These are phyloP conservation scores for Pythium utonaiense DNA, from an alignment of 352 stramenopile species.

Conservation along the genomic window DNA sequence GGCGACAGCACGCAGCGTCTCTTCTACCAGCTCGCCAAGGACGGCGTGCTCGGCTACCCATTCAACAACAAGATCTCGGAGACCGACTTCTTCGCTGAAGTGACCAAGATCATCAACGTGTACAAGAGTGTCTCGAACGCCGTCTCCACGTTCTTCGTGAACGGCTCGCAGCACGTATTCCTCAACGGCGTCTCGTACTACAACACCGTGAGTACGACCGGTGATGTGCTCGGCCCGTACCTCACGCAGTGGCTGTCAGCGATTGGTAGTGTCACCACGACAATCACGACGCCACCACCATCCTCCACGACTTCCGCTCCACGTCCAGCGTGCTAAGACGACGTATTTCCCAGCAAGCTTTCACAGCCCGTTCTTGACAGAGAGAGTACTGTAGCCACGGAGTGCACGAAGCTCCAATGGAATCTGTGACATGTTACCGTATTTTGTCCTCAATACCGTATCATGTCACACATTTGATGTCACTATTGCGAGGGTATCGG, in stretches of 20 bases:
- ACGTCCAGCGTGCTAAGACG: not conserved
- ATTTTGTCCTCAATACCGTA: too few relatives aligned
- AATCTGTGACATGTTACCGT: too few relatives aligned
- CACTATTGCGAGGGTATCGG: too few relatives aligned
- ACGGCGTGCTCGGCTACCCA: conserved; percentile 50
- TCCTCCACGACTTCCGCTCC: not conserved
- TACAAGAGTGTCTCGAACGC: not conserved
- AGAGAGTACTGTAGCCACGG: too few relatives aligned
- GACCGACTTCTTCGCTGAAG: conserved; percentile 39
- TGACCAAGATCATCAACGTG: not conserved
- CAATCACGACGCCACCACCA: not conserved
- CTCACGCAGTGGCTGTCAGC: not conserved
- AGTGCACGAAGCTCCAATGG: too few relatives aligned
- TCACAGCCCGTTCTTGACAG: too few relatives aligned
- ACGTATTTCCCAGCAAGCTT: too few relatives aligned
- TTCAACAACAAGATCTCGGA: conserved; percentile 48
- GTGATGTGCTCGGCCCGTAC: not conserved
- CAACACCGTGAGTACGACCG: not conserved
- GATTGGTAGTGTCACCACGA: not conserved
- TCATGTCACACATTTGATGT: too few relatives aligned
- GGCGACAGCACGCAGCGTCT: conserved; percentile 49
- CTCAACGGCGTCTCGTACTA: not conserved
- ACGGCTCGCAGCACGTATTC: not conserved
- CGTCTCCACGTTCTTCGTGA: not conserved
- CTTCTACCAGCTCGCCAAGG: conserved; percentile 54